A percentile compares a stretch with the other conserved stretches of the same genome.
Conservation (phyloP, 2,329 filamentous ascomycete species). For the Colletotrichum limetticola region DNA sequence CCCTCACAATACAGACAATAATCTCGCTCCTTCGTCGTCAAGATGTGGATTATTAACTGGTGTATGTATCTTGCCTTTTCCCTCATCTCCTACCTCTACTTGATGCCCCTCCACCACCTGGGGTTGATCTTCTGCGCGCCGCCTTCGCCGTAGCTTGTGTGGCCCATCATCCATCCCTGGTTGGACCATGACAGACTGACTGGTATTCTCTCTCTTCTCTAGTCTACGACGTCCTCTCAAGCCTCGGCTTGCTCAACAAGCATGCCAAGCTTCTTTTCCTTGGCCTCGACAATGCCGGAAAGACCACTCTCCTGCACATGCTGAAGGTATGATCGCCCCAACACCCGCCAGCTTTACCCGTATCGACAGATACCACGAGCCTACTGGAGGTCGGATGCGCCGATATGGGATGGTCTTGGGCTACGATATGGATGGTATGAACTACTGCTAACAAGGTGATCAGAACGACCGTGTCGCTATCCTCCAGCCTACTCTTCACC, state of each 20-base stretch:
- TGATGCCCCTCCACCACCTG: slow-evolving; percentile 2
- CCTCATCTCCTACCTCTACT: neutral
- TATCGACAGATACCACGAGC: neutral
- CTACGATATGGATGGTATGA: slow-evolving; percentile 38
- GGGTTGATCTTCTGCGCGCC: slow-evolving; percentile 11
- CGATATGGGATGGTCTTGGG: neutral
- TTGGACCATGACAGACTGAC: slow-evolving; percentile 40
- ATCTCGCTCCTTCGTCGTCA: slow-evolving; percentile 42
- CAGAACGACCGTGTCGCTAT: slow-evolving; percentile 94
- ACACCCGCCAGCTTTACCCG: neutral
- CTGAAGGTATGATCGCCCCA: slow-evolving; percentile 78
- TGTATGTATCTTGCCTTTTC: slow-evolving; percentile 68
- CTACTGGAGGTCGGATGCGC: slow-evolving; percentile 9
- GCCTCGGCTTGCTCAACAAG: slow-evolving; percentile 91
- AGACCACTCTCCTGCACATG: slow-evolving; percentile 95
- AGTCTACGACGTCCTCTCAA: slow-evolving; percentile 91
- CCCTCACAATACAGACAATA: slow-evolving; percentile 25
- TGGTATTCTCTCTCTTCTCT: slow-evolving; percentile 34
- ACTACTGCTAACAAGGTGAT: slow-evolving; percentile 8
- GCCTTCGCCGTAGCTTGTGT: slow-evolving; percentile 35
- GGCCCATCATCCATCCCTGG: slow-evolving; percentile 24
- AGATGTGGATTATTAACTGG: slow-evolving; percentile 96
- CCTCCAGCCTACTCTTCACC: slow-evolving; percentile 89
- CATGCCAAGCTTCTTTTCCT: slow-evolving; percentile 95
- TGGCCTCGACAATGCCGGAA: slow-evolving; percentile 93